phyloP scores from a whole-genome alignment of 768 basidiomycete species.

The Tricholoma sp. region DNA sequence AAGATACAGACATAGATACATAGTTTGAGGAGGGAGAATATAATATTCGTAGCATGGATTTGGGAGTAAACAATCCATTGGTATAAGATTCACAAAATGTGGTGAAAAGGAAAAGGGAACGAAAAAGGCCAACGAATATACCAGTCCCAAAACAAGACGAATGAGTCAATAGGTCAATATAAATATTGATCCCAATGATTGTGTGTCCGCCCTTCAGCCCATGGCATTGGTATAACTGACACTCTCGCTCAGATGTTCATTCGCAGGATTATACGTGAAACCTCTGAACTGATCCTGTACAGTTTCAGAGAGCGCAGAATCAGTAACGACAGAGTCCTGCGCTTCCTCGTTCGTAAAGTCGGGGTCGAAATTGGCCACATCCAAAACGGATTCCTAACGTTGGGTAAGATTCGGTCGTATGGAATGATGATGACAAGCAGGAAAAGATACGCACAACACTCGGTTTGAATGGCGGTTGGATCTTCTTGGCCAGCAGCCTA shows the following conservation, averaged over 20 bases:
- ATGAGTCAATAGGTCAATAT: not conserved
- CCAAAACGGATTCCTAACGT: slow-evolving; percentile 78
- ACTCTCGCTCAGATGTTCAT: slow-evolving; percentile 82
- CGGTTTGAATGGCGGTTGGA: slow-evolving; percentile 96
- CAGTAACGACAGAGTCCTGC: slow-evolving; percentile 93
- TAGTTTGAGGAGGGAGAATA: not conserved
- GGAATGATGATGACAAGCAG: not conserved
- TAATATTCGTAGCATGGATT: not conserved
- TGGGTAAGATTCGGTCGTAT: slow-evolving; percentile 2
- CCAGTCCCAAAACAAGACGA: not conserved
- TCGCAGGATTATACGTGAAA: slow-evolving; percentile 84
- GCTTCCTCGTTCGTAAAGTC: slow-evolving; percentile 97
- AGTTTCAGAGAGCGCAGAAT: slow-evolving; percentile 88
- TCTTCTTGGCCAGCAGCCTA: slow-evolving; percentile 86
- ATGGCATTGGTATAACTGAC: slow-evolving; percentile 57
- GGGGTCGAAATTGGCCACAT: slow-evolving; percentile 95
- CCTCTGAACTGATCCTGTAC: slow-evolving; percentile 95
- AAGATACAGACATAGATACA: not conserved
- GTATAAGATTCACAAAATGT: not conserved
- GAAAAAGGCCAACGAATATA: not conserved
- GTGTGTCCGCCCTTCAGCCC: not conserved
- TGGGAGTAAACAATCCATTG: not conserved
- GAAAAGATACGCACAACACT: slow-evolving; percentile 63
- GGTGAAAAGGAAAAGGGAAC: not conserved
- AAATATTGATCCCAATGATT: not conserved